Evolutionary conservation across 176 grass and related monocot species (phyloP), one percentile per base, ranked within the genome.

Genomic region (Rhynchospora pubera): DNA sequence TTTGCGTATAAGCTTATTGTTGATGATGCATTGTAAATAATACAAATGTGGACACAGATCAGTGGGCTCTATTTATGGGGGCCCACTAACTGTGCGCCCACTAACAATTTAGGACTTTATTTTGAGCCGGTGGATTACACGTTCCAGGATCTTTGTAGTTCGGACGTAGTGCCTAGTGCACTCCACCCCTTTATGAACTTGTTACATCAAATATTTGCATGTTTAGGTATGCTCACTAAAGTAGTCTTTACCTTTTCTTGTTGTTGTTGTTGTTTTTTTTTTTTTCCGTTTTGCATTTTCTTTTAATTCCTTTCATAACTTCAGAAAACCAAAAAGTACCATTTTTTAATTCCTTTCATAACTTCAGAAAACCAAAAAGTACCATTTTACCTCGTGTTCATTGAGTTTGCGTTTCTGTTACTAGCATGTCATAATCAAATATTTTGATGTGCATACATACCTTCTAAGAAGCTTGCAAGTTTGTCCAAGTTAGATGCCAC

Each of bases 391-490:
- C 48, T 16, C 72, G 53, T 52, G 28, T 72, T 53, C 34, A 39
- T 10, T 69, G 65, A 70, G 55, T 77, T 77, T 77, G 23, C 11
- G 46, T 55, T 77, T 55, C 4, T 9, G 28, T 55, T 55, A 53
- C 46, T 53, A 75, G 71, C 71, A 75, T 75, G 72, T 77, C 72
- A 30, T 56, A 30, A 16, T 77, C 43, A 53, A 56, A 32, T 55
- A 77, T 77, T 56, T 48, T 39, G 34, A 39, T 39, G 34, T 39
- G 34, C 34, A 56, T 70, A 24, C 19, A 61, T 83, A 92, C 94
- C 95, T 91, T 98, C 79, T 11, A 98, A 83, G 53, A 98, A 98
- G 3, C 19, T 21, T 0, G 95, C 89, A 12, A 98, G 87, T 56
- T 91, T 98, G 30, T 88, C 90, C 44, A 98, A 82, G 82, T 98